Conservation (phyloP, 1,139 yeast species). For the Taiozyma sp. region DNA sequence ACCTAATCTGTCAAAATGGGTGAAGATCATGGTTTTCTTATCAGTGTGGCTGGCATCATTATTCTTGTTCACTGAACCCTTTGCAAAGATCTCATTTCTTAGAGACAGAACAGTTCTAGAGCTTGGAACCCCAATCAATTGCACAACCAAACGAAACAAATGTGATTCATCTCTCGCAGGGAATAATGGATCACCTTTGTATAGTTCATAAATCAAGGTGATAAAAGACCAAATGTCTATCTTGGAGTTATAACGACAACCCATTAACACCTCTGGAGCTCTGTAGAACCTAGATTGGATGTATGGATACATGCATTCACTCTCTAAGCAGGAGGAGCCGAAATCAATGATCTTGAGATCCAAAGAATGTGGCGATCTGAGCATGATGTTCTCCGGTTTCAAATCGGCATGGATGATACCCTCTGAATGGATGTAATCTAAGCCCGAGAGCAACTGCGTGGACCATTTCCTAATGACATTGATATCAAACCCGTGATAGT, state of each 20-base stretch:
- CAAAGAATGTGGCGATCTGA: constrained; percentile 33
- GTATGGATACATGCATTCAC: constrained; percentile 48
- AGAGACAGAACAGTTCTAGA: constrained; percentile 32
- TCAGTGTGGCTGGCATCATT: constrained; percentile 13
- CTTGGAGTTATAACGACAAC: constrained; percentile 61
- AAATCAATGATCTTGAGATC: constrained; percentile 56
- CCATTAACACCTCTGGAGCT: constrained; percentile 80
- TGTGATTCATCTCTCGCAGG: constrained; percentile 69
- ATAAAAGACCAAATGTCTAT: constrained; percentile 84
- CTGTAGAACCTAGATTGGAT: constrained; percentile 62
- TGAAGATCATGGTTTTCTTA: constrained; percentile 22
- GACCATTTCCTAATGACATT: constrained; percentile 45
- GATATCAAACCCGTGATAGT: constrained; percentile 58
- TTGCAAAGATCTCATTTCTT: constrained; percentile 25
- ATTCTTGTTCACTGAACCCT: constrained; percentile 29
- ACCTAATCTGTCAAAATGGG: constrained; percentile 38
- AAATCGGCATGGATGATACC: constrained; percentile 75
- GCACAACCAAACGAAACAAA: constrained; percentile 53
- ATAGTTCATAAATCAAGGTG: constrained; percentile 60
- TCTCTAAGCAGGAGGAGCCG: constrained; percentile 50
- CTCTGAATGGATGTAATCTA: constrained; percentile 51
- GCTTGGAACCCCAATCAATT: constrained; percentile 60
- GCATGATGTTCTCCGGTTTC: constrained; percentile 65
- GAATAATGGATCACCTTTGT: constrained; percentile 60
- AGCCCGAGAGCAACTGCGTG: constrained; percentile 50